A percentile compares a stretch with the other conserved stretches of the same genome.
Conservation (phyloP, 2,329 filamentous ascomycete genomes). For the Fusarium sambucinum region DNA sequence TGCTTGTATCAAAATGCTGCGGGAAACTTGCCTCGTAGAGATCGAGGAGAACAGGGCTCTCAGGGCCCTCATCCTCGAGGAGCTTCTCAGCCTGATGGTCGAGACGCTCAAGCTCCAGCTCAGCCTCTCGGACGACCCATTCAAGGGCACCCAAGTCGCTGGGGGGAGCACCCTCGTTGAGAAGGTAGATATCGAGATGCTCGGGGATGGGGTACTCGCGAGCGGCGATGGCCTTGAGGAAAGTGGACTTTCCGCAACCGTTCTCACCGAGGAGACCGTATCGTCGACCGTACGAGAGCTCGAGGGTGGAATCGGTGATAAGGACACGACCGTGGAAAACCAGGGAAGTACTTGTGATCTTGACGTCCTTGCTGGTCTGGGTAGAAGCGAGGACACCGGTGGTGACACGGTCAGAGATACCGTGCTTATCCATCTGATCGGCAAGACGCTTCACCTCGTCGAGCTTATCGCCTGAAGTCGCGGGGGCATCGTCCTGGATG, state of each 20-base stretch:
- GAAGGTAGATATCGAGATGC: conserved; percentile 96
- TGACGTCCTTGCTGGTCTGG: conserved; percentile 88
- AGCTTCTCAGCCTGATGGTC: conserved; percentile 91
- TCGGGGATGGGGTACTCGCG: conserved; percentile 97
- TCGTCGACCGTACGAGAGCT: conserved; percentile 90
- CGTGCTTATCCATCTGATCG: conserved; percentile 94
- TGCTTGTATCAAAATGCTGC: background rate
- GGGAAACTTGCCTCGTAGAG: conserved; percentile 86
- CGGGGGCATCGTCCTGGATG: conserved; percentile 67
- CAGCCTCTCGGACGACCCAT: conserved; percentile 96
- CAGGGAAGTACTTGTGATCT: conserved; percentile 92
- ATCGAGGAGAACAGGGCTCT: conserved; percentile 89
- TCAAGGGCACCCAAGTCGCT: conserved; percentile 91
- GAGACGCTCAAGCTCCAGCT: conserved; percentile 90
- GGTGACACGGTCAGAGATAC: conserved; percentile 96
- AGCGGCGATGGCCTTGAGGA: conserved; percentile 92
- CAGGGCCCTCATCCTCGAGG: conserved; percentile 91
- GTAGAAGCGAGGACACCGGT: conserved; percentile 95
- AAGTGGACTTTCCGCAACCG: conserved; percentile 98
- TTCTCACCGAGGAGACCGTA: conserved; percentile 98
- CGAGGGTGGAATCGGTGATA: conserved; percentile 92
- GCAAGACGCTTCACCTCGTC: conserved; percentile 88
- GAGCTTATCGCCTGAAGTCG: conserved; percentile 78
- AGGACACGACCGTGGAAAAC: conserved; percentile 99
- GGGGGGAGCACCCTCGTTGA: conserved; percentile 95